Percentiles rank a stretch among this genome's conserved stretches.
Conservation (phyloP, 768 basidiomycete genomes). For the Suillus decipiens region DNA sequence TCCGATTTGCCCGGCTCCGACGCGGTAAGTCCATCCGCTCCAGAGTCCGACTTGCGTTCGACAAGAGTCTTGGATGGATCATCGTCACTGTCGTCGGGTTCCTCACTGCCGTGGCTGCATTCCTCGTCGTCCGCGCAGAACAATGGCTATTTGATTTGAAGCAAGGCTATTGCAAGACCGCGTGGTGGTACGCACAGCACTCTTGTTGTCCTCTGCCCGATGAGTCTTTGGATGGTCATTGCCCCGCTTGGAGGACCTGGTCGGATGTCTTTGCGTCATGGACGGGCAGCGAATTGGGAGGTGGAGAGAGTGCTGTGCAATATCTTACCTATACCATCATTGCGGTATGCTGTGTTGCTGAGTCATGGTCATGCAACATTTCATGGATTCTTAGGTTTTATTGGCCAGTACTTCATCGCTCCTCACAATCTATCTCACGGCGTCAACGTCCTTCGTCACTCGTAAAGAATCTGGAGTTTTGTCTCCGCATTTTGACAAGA, state of each 20-base stretch:
- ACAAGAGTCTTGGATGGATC: conserved; percentile 85
- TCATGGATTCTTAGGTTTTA: conserved; percentile 48
- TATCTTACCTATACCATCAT: conserved; percentile 71
- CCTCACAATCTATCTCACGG: conserved; percentile 86
- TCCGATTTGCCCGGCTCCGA: conserved; percentile 73
- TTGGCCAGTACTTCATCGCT: conserved; percentile 73
- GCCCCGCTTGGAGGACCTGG: conserved; percentile 79
- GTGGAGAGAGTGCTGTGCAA: conserved; percentile 52
- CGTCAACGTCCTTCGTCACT: conserved; percentile 85
- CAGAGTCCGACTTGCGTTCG: conserved; percentile 59
- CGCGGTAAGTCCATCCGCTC: conserved; percentile 71
- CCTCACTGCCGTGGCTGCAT: conserved; percentile 83
- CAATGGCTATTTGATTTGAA: conserved; percentile 91
- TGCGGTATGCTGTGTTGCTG: conserved; percentile 54
- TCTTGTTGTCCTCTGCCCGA: conserved; percentile 72
- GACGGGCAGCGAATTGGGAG: conserved; percentile 18
- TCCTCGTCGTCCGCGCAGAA: conserved; percentile 82
- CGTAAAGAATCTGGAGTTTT: conserved; percentile 86
- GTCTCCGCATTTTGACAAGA: conserved; percentile 46
- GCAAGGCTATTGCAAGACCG: conserved; percentile 77
- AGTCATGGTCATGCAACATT: background rate
- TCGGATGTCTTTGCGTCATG: conserved; percentile 49
- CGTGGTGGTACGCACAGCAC: conserved; percentile 72
- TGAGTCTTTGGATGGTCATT: conserved; percentile 38
- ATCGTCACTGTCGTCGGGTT: conserved; percentile 89